A percentile compares a stretch with the other conserved stretches of the same genome.
Evolutionary conservation across 495 filamentous ascomycete species (phyloP).

Genomic region (Tuber brumale): DNA sequence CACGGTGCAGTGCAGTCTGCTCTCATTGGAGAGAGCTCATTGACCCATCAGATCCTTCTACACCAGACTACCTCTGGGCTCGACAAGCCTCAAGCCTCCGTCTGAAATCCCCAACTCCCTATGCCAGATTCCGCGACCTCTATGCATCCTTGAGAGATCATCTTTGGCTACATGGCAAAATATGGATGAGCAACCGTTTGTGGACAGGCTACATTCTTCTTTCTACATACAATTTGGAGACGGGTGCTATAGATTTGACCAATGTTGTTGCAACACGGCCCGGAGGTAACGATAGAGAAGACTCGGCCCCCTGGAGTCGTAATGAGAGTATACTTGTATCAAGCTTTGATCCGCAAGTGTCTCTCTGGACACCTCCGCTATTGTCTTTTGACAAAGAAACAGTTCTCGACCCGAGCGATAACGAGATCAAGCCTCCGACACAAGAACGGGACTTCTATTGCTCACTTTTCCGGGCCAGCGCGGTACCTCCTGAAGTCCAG

Average conservation of each 20-base stretch:
- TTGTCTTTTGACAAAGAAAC: constrained; percentile 55
- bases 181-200: constrained; percentile 79
- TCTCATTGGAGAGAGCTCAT: constrained; percentile 1
- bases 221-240: constrained; percentile 61
- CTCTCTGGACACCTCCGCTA: constrained; percentile 64
- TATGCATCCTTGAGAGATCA: constrained; percentile 68
- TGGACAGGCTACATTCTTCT: constrained; percentile 64
- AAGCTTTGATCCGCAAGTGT: constrained; percentile 60
- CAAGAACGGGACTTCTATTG: constrained; percentile 48
- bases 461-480: constrained; percentile 47
- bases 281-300: constrained; percentile 45
- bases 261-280: constrained; percentile 56
- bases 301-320: constrained; percentile 35
- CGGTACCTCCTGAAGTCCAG: constrained; percentile 44
- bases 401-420: constrained; percentile 39
- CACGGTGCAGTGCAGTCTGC: not conserved
- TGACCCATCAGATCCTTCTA: constrained; percentile 42
- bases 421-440: constrained; percentile 49
- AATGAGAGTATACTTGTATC: constrained; percentile 58
- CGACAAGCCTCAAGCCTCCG: constrained; percentile 47
- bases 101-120: constrained; percentile 54
- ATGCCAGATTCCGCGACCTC: constrained; percentile 57
- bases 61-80: constrained; percentile 52
- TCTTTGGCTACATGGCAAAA: constrained; percentile 76
- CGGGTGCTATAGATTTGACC: constrained; percentile 73